These are phyloP conservation scores for Pigoraptor vietnamica DNA, from an alignment of 78 protist genomes.

Conservation along the genomic window DNA sequence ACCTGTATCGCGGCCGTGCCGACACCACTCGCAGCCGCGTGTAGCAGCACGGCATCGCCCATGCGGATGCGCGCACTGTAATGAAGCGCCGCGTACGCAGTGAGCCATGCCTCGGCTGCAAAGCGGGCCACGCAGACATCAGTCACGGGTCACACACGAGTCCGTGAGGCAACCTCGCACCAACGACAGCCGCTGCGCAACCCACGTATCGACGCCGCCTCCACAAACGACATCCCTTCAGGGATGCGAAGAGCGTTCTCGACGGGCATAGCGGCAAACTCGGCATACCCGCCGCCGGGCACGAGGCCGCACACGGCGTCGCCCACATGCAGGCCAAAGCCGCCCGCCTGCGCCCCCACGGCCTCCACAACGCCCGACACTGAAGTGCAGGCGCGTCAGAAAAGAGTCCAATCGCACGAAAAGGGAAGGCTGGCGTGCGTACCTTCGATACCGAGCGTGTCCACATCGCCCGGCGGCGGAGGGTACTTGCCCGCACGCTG, in stretches of 20 bases:
- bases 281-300: slow-evolving; percentile 39
- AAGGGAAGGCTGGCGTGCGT: too few species aligned
- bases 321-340: neutral
- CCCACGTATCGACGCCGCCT: slow-evolving; percentile 10
- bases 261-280: neutral
- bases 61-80: neutral
- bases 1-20: neutral
- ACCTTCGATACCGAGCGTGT: slow-evolving; percentile 34
- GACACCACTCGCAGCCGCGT: slow-evolving; percentile 11
- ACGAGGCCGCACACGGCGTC: slow-evolving; percentile 19
- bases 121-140: neutral
- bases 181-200: too few species aligned
- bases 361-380: neutral
- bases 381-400: neutral
- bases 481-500: slow-evolving; percentile 34
- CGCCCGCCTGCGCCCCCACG: neutral
- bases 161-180: too few species aligned
- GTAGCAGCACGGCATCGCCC: neutral
- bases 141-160: neutral
- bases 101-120: slow-evolving; percentile 19
- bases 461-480: slow-evolving; percentile 13
- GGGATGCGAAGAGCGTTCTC: slow-evolving; percentile 15
- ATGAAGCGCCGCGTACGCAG: slow-evolving; percentile 25
- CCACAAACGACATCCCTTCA: neutral
- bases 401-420: neutral